Conservation (phyloP, 768 basidiomycete genomes). For the Tephrocybe rancida region DNA sequence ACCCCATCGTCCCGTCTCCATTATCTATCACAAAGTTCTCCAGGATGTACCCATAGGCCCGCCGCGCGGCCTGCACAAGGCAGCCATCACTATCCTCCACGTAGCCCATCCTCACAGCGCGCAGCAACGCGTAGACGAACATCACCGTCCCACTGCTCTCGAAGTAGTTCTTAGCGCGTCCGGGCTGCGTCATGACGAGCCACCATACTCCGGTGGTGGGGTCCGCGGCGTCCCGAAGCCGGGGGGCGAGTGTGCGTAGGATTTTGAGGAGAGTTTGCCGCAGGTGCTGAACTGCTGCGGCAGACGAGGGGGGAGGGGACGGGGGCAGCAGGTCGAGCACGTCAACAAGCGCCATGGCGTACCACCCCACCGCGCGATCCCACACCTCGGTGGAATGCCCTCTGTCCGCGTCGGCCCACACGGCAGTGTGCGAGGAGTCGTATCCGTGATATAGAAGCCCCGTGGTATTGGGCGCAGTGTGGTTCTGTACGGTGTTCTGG, state of each 20-base stretch:
- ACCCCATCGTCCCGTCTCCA: slow-evolving; percentile 45
- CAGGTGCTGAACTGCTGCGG: no score
- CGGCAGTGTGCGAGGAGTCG: slow-evolving; percentile 42
- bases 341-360: slow-evolving; percentile 51
- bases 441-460: slow-evolving; percentile 53
- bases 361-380: slow-evolving; percentile 52
- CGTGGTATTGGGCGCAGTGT: slow-evolving; percentile 38
- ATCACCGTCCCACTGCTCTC: slow-evolving; percentile 49
- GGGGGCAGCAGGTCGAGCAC: slow-evolving; percentile 38
- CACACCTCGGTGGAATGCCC: slow-evolving; percentile 52
- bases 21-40: slow-evolving; percentile 42
- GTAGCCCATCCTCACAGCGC: slow-evolving; percentile 44
- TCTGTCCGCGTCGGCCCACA: slow-evolving; percentile 47
- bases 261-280: slow-evolving; percentile 32
- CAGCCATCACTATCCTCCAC: slow-evolving; percentile 39
- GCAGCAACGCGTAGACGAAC: slow-evolving; percentile 49
- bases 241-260: slow-evolving; percentile 35
- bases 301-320: slow-evolving; percentile 27
- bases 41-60: slow-evolving; percentile 44
- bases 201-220: slow-evolving; percentile 45
- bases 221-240: slow-evolving; percentile 40
- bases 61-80: slow-evolving; percentile 37
- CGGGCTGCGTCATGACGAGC: slow-evolving; percentile 52
- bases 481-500: slow-evolving; percentile 41
- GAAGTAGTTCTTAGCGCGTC: slow-evolving; percentile 46